Conservation (phyloP, 2,329 filamentous ascomycete genomes). For the Phyllachora maydis region DNA sequence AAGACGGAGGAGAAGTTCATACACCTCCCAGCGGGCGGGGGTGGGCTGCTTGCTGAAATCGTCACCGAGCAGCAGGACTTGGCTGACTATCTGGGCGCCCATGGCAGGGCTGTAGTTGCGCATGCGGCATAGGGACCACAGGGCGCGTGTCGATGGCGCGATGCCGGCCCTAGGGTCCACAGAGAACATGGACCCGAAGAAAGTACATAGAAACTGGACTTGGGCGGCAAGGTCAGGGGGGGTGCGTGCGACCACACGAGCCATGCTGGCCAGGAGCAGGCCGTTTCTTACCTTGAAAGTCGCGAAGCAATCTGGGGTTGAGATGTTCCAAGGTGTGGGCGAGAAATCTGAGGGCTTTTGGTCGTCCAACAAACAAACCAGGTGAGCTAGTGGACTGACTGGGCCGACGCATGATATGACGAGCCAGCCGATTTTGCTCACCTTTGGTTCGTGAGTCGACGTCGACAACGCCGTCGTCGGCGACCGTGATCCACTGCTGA, state of each 20-base stretch:
- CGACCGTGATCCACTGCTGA: constrained; percentile 28
- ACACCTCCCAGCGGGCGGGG: constrained; percentile 28
- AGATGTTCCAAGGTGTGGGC: constrained; percentile 29
- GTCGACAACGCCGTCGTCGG: constrained; percentile 13
- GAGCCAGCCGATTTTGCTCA: no score
- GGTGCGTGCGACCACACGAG: neutral
- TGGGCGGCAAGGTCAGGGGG: no score
- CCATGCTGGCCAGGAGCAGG: neutral
- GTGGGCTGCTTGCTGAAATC: constrained; percentile 32
- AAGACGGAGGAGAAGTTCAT: constrained; percentile 23
- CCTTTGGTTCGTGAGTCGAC: constrained; percentile 31
- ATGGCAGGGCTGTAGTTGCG: constrained; percentile 26
- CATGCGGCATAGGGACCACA: constrained; percentile 26
- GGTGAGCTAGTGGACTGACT: no score
- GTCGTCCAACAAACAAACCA: no score
- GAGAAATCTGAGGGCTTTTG: constrained; percentile 31
- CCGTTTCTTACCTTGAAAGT: constrained; percentile 25
- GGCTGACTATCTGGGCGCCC: constrained; percentile 25
- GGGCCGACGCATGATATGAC: no score
- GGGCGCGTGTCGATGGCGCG: constrained; percentile 27
- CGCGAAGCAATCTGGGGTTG: constrained; percentile 20
- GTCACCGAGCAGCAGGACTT: constrained; percentile 28
- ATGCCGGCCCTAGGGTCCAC: constrained; percentile 39
- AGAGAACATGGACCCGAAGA: constrained; percentile 37
- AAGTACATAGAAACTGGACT: constrained; percentile 17